Conservation (phyloP, 768 basidiomycete genomes). For the Naganishia friedmannii region DNA sequence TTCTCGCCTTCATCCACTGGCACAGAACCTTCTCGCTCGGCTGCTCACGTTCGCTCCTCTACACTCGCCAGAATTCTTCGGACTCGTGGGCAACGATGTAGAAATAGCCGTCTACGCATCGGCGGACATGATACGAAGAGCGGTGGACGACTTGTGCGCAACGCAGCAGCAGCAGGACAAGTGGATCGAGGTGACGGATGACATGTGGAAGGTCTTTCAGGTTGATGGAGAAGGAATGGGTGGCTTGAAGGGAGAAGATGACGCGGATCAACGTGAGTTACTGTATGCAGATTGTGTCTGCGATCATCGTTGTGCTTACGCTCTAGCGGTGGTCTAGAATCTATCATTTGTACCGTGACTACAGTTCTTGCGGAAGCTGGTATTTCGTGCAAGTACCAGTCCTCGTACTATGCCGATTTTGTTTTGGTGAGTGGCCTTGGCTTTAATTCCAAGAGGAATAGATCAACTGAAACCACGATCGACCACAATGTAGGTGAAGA, state of each 20-base stretch:
- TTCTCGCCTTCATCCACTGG: conserved; percentile 11
- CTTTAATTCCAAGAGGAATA: no score
- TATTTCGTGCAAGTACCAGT: conserved; percentile 17
- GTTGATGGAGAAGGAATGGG: not conserved
- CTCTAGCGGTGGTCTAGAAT: not conserved
- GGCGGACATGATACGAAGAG: not conserved
- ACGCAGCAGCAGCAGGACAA: not conserved
- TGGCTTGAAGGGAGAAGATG: not conserved
- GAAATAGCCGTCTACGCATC: conserved; percentile 4
- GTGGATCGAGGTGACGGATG: conserved; percentile 18
- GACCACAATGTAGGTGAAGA: not conserved
- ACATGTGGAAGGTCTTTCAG: conserved; percentile 7
- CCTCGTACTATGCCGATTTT: conserved; percentile 18
- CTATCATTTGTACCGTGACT: conserved; percentile 4
- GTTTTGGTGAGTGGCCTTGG: not conserved
- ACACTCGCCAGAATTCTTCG: conserved; percentile 16
- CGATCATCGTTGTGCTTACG: not conserved
- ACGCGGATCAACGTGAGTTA: not conserved
- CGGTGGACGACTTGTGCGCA: conserved; percentile 1
- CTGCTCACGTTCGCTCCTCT: conserved; percentile 7
- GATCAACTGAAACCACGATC: not conserved
- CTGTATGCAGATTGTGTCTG: not conserved
- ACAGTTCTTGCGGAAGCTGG: not conserved
- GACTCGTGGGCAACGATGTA: conserved; percentile 10
- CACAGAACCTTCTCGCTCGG: conserved; percentile 10